Base-by-base conservation (phyloP, 805 yeast species). In the Candida broadrunensis region DNA sequence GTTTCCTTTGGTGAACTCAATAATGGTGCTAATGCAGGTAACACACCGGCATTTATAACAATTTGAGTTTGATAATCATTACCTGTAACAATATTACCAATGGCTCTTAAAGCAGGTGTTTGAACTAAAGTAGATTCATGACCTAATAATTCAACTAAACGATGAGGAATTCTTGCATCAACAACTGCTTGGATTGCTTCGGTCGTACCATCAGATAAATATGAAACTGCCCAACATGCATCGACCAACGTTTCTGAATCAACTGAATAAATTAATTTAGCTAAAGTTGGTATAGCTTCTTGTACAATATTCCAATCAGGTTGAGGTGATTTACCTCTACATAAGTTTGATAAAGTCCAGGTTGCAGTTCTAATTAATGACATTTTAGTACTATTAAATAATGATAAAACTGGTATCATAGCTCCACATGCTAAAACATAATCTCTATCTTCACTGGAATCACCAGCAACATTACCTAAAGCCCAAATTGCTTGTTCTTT, bases 401-500 rank as follows among this genome's bases (percentile, higher is more conserved):
- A 70, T 8, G 79, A 71, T 55, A 93, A 74, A 43, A 93, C 85
- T 6, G 97, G 96, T 47, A 78, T 83, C 85, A 93, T 85, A 18
- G 97, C 97, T 48, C 85, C 83, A 54, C 88, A 84, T 33, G 75
- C 68, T 52, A 93, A 73, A 34, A 93, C 98, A 54, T 77, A 84
- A 69, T 93, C 98, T 70, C 99, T 83, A 73, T 81, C 88, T 32
- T 75, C 72, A 7, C 97, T 78, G 13, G 96, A 88, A 63, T 93
- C 99, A 65, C 99, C 99, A 20, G 99, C 98, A 62, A 93, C 96
- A 62, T 93, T 93, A 68, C 99, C 99, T 51, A 93, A 73, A 21
- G 99, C 98, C 99, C 99, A 93, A 52, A 93, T 91, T 12, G 98
- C 98, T 70, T 93, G 99, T 66, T 93, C 99, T 66, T 88, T 88